A percentile compares a stretch with the other conserved stretches of the same genome.
These are phyloP conservation scores for Hygrophorus russula DNA, from an alignment of 768 basidiomycete species.

Conservation along the genomic window DNA sequence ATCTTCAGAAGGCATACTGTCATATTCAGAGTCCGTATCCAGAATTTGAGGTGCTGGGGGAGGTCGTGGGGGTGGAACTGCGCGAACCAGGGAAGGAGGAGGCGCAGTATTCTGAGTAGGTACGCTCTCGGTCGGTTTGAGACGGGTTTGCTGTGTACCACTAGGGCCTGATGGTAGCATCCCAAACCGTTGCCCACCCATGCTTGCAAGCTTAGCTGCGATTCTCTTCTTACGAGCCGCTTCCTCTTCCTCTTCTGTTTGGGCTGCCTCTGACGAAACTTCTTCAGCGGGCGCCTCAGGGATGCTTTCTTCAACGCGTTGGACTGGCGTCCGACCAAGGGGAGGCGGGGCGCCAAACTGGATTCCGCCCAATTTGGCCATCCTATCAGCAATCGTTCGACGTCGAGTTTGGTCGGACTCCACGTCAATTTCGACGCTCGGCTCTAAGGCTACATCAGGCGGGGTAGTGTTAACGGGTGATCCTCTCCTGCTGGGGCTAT, in stretches of 20 bases:
- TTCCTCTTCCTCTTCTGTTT: constrained; percentile 50
- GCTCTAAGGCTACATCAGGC: constrained; percentile 9
- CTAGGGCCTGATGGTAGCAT: constrained; percentile 36
- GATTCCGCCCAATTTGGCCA: constrained; percentile 87
- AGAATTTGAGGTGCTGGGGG: constrained; percentile 21
- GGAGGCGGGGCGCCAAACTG: constrained; percentile 64
- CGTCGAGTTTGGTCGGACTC: constrained; percentile 43
- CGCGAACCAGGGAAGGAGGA: constrained; percentile 13
- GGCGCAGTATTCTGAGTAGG: constrained; percentile 5
- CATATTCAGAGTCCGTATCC: constrained; percentile 35
- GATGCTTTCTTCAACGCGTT: constrained; percentile 14
- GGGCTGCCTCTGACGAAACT: constrained; percentile 10
- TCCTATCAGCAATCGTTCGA: constrained; percentile 80
- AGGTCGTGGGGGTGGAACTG: constrained; percentile 16
- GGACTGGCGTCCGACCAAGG: constrained; percentile 21
- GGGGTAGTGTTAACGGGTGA: constrained; percentile 18
- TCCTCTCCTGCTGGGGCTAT: constrained; percentile 34
- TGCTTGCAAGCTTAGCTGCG: constrained; percentile 38
- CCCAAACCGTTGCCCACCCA: constrained; percentile 50
- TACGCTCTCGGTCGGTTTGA: constrained; percentile 1
- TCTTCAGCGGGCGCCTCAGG: constrained; percentile 4
- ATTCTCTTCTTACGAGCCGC: constrained; percentile 43
- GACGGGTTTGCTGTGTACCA: constrained; percentile 16
- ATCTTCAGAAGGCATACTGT: constrained; percentile 42
- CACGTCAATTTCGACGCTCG: constrained; percentile 15